Base-by-base conservation (phyloP, 768 basidiomycete genomes). In the Rhizopogon salebrosus region DNA sequence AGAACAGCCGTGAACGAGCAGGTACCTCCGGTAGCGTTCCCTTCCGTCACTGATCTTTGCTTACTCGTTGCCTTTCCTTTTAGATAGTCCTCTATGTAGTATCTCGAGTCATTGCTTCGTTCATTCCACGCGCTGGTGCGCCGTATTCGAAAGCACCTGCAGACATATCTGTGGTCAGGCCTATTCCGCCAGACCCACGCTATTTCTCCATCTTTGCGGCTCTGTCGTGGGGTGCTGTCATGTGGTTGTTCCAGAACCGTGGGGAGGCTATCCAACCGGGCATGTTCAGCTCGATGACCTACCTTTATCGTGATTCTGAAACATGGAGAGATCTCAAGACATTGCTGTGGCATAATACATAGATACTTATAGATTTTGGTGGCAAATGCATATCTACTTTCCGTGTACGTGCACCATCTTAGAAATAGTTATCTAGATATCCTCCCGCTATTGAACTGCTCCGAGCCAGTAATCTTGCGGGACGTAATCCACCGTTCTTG, bases 11-110 rank as follows among this genome's bases (percentile, higher is more conserved):
- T 95, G 55, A 94, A 95, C 59, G 93, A 95, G 66, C 92, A 94
- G 83, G 93, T 92, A 60, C 22, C n/a, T 41, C 18, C 24, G 31
- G 54, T 26, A 39, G 48, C 43, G 3, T 42, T 50, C 3, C 10
- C n/a, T 35, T 27, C 31, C 3, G 23, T 55, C 51, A 35, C 16
- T 50, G 10, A 52, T 51, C 52, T 40, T n/a, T 29, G 51, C 20
- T 45, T 49, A 48, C 53, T 57, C 11, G 54, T n/a, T 36, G 36
- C 27, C 36, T 40, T 48, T 41, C 38, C 41, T 26, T 46, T 24
- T 57, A 97, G 92, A 97, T 98, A 60, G 97, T 98, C 20, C 84
- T 99, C 55, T 99, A 98, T 64, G 92, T 99, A 56, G 84, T 89
- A 53, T 92, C 92, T 23, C 86, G 97, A 46, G 91, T 95, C 41